phyloP scores from a whole-genome alignment of 208 protist species.

The Acanthamoeba culbertsoni region DNA sequence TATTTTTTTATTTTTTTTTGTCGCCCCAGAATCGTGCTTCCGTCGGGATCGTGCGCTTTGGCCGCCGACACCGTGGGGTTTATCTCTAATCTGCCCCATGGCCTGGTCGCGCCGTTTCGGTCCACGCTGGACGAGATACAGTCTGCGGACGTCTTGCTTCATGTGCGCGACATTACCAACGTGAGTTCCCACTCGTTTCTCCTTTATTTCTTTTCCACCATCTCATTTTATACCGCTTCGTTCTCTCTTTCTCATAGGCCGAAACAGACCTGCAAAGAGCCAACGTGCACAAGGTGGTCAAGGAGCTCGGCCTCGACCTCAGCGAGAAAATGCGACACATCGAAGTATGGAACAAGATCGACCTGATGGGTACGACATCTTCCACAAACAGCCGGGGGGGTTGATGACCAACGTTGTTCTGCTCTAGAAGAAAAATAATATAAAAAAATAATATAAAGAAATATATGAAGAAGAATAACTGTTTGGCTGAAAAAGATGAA shows the following conservation, averaged over 20 bases:
- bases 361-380: neutral
- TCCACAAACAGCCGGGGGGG: no score
- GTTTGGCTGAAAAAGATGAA: no score
- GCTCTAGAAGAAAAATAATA: no score
- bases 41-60: neutral
- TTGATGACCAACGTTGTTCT: no score
- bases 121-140: conserved; percentile 7
- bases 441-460: no score
- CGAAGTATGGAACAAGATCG: conserved; percentile 48
- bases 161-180: conserved; percentile 45
- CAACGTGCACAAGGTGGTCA: conserved; percentile 33
- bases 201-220: neutral
- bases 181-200: neutral
- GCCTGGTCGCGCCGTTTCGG: neutral
- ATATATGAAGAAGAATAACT: no score
- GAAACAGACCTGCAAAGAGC: conserved; percentile 6
- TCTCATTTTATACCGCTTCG: neutral
- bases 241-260: neutral
- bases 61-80: conserved; percentile 24
- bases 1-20: neutral
- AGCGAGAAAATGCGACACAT: neutral
- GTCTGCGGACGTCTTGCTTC: neutral
- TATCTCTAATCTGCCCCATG: conserved; percentile 18
- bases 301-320: neutral
- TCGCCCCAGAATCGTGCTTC: neutral